Base-by-base conservation (phyloP, 1,284 basidiomycete species). In the Cutaneotrichosporon sp. region DNA sequence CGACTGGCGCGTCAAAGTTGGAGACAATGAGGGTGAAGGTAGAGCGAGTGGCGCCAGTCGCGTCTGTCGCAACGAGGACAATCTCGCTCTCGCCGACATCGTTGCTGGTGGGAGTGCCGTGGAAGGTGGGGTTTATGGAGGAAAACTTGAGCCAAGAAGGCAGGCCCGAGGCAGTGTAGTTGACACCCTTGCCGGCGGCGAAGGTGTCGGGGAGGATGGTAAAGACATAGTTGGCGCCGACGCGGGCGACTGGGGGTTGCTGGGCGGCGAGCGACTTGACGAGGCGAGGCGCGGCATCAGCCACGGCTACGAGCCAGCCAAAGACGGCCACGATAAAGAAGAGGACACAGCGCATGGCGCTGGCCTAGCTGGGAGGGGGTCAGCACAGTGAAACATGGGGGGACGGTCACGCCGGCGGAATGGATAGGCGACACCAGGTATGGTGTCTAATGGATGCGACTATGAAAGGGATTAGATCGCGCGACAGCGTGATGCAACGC, bases 81-180 rank as follows among this genome's bases (percentile, higher is more conserved):
- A 75, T 50, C 36, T 49, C 56, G 51, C 37, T 52, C 56, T 63
- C 50, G 1, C 69, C 71, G n/a, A 69, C 61, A 40, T 76, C 70
- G 0, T 60, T 42, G 3, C 54, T 47, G 1, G 60, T 44, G 7
- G 74, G 72, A 1, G 69, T 75, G 0, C 69, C 67, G 48, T 59
- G 59, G 49, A 76, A 73, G 0, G 71, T 60, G 15, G 51, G 26
- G 33, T 65, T 51, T 3, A 59, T 56, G 13, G 66, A 42, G 17
- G 69, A 60, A 58, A 70, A 76, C 14, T 60, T 60, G 36, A 81
- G 68, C 80, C 80, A 82, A 10, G 61, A 26, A 0, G 80, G 80
- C 10, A 81, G 65, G 5, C 64, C 58, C 1, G 71, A 69, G 5
- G 75, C 72, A 4, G 75, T 70, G 21, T 69, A 72, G 14, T 75